Percentiles rank a stretch among this genome's conserved stretches.
phyloP scores from a whole-genome alignment of 1,139 yeast genomes.

The Yamadazyma diddensiae region DNA sequence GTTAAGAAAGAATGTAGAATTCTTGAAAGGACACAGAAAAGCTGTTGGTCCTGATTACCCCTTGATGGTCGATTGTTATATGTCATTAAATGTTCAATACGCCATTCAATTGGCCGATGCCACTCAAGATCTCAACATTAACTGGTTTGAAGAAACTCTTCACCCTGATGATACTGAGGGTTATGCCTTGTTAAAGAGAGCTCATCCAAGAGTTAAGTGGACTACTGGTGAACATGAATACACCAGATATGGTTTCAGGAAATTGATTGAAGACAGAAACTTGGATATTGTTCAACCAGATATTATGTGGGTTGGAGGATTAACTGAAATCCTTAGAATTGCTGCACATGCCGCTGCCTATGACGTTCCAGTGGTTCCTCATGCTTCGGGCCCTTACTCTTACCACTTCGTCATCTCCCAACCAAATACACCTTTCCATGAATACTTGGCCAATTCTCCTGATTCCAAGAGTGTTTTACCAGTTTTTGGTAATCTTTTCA shows the following conservation, averaged over 20 bases:
- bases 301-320: constrained; percentile 53
- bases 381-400: constrained; percentile 50
- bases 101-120: constrained; percentile 44
- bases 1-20: constrained; percentile 41
- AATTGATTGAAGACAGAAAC: constrained; percentile 45
- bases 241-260: constrained; percentile 48
- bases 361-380: constrained; percentile 51
- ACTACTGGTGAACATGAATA: constrained; percentile 53
- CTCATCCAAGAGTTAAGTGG: constrained; percentile 44
- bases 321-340: constrained; percentile 44
- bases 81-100: constrained; percentile 46
- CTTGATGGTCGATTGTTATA: constrained; percentile 50
- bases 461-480: constrained; percentile 44
- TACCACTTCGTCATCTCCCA: constrained; percentile 49
- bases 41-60: constrained; percentile 50
- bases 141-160: constrained; percentile 50
- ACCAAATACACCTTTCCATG: constrained; percentile 50
- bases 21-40: constrained; percentile 39
- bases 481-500: constrained; percentile 44
- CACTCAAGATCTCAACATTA: constrained; percentile 41
- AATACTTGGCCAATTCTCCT: constrained; percentile 48
- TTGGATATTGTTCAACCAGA: constrained; percentile 49
- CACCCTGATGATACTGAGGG: constrained; percentile 52
- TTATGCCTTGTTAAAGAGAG: constrained; percentile 40
- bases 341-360: constrained; percentile 50